Conservation (phyloP, 768 basidiomycete species). For the Agrocybe praecox region DNA sequence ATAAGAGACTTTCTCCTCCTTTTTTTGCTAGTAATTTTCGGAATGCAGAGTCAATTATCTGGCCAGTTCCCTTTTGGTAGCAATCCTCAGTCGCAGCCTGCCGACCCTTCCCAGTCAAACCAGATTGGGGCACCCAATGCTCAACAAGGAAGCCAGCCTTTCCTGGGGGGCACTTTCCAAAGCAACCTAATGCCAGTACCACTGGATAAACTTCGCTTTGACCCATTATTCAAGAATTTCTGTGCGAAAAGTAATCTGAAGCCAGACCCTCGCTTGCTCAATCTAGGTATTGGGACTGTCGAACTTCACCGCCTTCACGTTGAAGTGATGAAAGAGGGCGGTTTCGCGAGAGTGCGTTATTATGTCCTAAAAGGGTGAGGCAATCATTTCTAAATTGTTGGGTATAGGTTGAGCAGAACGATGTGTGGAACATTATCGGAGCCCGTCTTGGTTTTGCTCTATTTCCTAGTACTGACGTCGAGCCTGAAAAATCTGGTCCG, state of each 20-base stretch:
- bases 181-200: conserved; percentile 6
- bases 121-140: no score
- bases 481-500: conserved; percentile 66
- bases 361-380: neutral
- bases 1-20: no score
- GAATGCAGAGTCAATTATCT: conserved; percentile 7
- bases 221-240: conserved; percentile 50
- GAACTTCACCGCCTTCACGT: conserved; percentile 62
- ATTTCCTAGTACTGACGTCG: conserved; percentile 60
- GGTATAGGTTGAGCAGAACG: conserved; percentile 53
- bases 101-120: conserved; percentile 17
- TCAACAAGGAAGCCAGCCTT: conserved; percentile 1
- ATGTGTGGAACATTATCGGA: conserved; percentile 67
- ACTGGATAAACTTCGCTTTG: conserved; percentile 52
- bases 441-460: conserved; percentile 68
- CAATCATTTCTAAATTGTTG: neutral
- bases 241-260: no score
- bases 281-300: conserved; percentile 56
- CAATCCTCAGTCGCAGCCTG: conserved; percentile 4
- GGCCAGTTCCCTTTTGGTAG: conserved; percentile 17
- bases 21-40: no score
- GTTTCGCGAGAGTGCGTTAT: conserved; percentile 48
- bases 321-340: conserved; percentile 62
- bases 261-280: conserved; percentile 41
- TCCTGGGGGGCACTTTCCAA: conserved; percentile 4